These are phyloP conservation scores for Porcisia deanei DNA, from an alignment of 208 protist species.

Conservation along the genomic window DNA sequence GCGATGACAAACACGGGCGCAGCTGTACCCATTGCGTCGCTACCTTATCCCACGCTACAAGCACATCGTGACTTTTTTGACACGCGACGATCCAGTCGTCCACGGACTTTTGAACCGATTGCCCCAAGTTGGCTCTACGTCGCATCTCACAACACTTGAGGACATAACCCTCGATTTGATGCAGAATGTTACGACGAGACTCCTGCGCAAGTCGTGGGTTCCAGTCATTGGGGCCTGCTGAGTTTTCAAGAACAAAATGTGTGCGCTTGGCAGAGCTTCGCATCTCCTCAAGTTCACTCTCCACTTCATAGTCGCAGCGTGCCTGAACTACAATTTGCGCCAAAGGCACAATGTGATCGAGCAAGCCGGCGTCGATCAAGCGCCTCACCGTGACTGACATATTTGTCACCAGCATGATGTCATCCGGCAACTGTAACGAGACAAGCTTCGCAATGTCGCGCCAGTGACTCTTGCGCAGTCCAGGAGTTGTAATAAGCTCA, in stretches of 20 bases:
- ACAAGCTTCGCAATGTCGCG: slow-evolving; percentile 82
- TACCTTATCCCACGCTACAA: slow-evolving; percentile 47
- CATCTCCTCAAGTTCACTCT: slow-evolving; percentile 84
- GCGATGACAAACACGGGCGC: slow-evolving; percentile 21
- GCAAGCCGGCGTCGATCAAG: slow-evolving; percentile 70
- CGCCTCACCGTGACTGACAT: slow-evolving; percentile 56
- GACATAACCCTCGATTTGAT: slow-evolving; percentile 64
- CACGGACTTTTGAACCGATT: slow-evolving; percentile 55
- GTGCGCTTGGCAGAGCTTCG: slow-evolving; percentile 82
- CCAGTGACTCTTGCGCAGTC: slow-evolving; percentile 88
- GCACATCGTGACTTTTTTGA: slow-evolving; percentile 58
- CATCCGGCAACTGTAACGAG: slow-evolving; percentile 46
- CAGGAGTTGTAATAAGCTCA: slow-evolving; percentile 68
- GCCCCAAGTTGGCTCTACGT: slow-evolving; percentile 51
- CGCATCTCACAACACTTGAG: slow-evolving; percentile 47
- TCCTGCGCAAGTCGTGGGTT: slow-evolving; percentile 21
- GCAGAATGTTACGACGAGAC: slow-evolving; percentile 36
- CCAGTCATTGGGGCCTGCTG: slow-evolving; percentile 17
- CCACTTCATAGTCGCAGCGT: slow-evolving; percentile 71
- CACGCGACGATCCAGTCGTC: slow-evolving; percentile 73
- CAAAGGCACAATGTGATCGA: slow-evolving; percentile 56
- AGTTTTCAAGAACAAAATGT: slow-evolving; percentile 45
- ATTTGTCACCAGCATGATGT: slow-evolving; percentile 47
- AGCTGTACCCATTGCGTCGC: slow-evolving; percentile 47
- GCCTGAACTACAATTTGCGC: slow-evolving; percentile 67